These are phyloP conservation scores for Cadophora sp. DNA, from an alignment of 2,329 filamentous ascomycete species.

Conservation along the genomic window DNA sequence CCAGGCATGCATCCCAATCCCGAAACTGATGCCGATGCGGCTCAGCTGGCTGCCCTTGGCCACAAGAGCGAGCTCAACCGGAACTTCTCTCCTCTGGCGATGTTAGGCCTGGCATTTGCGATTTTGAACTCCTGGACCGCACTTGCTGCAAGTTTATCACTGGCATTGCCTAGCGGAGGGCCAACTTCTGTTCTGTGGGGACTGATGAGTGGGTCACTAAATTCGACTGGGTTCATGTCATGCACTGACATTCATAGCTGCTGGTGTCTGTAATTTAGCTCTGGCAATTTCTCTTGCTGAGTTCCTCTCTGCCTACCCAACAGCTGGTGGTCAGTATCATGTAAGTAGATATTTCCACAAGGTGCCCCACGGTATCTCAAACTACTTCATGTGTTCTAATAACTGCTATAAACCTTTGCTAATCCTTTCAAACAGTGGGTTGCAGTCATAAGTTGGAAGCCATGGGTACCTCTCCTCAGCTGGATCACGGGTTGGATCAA, in stretches of 20 bases:
- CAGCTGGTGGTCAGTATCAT: constrained; percentile 62
- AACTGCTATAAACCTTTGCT: background rate
- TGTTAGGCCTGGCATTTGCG: constrained; percentile 65
- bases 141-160: constrained; percentile 50
- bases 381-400: background rate
- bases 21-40: constrained; percentile 38
- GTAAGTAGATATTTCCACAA: background rate
- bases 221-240: constrained; percentile 54
- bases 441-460: constrained; percentile 59
- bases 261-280: constrained; percentile 59
- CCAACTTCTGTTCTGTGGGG: constrained; percentile 78
- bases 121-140: constrained; percentile 66
- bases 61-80: constrained; percentile 57
- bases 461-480: constrained; percentile 50
- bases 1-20: constrained; percentile 19
- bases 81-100: constrained; percentile 60
- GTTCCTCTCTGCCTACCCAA: constrained; percentile 61
- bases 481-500: constrained; percentile 57
- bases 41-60: constrained; percentile 60
- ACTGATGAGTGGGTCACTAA: constrained; percentile 53
- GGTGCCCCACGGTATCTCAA: background rate
- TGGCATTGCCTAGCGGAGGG: constrained; percentile 74
- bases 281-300: constrained; percentile 65
- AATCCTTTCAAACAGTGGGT: constrained; percentile 50
- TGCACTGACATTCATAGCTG: constrained; percentile 56